Evolutionary conservation across 2,329 filamentous ascomycete species (phyloP).

Genomic region (Aspergillus unguis): DNA sequence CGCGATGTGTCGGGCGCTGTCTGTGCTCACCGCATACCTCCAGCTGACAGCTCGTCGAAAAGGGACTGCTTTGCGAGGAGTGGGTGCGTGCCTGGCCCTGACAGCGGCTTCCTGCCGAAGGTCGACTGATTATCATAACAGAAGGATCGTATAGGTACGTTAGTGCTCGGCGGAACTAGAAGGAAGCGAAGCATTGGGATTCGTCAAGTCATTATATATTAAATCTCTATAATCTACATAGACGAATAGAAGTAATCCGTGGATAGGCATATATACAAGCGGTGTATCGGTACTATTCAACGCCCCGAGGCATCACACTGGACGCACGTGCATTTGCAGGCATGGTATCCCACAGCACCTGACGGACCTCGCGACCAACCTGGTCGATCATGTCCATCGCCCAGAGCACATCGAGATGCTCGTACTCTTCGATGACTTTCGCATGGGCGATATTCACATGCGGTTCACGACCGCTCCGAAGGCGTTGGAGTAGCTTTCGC

Average conservation of each 20-base stretch:
- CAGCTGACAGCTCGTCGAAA: too few species aligned
- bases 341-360: conserved; percentile 79
- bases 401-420: conserved; percentile 94
- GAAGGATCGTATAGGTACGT: too few species aligned
- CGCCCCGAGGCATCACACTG: conserved; percentile 57
- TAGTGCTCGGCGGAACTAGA: too few species aligned
- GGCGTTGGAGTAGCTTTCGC: conserved; percentile 65
- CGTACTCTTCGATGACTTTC: conserved; percentile 81
- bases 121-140: too few species aligned
- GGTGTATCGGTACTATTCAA: conserved; percentile 4
- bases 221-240: not conserved
- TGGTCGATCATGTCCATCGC: conserved; percentile 82
- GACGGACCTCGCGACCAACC: conserved; percentile 74
- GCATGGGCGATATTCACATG: conserved; percentile 75
- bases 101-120: too few species aligned
- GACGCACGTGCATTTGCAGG: conserved; percentile 52
- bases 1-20: too few species aligned
- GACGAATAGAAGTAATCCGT: not conserved
- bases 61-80: too few species aligned
- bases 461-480: conserved; percentile 75
- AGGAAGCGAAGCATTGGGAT: too few species aligned
- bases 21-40: too few species aligned
- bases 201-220: too few species aligned
- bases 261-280: not conserved
- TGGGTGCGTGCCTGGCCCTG: too few species aligned